A percentile compares a stretch with the other conserved stretches of the same genome.
phyloP scores from a whole-genome alignment of 1,284 basidiomycete genomes.

The Tylopilus orsonianus region DNA sequence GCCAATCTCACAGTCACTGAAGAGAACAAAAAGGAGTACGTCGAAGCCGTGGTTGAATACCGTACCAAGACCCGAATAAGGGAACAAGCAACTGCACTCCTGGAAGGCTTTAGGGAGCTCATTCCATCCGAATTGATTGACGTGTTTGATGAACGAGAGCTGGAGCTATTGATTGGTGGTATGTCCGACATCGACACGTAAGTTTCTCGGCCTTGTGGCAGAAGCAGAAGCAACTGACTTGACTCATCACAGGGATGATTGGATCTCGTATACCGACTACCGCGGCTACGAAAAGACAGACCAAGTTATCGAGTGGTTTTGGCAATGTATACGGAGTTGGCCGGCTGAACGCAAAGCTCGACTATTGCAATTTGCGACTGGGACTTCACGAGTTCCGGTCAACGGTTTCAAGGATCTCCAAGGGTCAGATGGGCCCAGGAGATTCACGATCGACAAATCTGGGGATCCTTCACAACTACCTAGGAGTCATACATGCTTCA shows the following conservation, averaged over 20 bases:
- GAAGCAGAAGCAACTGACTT: conserved; percentile 2
- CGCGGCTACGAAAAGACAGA: conserved; percentile 84
- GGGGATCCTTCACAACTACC: conserved; percentile 91
- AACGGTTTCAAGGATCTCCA: conserved; percentile 99
- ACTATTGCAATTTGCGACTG: conserved; percentile 94
- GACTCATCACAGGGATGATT: conserved; percentile 61
- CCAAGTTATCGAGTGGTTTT: conserved; percentile 99
- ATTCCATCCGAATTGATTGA: conserved; percentile 94
- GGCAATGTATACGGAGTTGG: conserved; percentile 97
- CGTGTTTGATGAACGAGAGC: conserved; percentile 97
- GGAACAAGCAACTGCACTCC: conserved; percentile 95
- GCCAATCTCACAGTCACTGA: conserved; percentile 87
- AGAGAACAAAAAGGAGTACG: conserved; percentile 99
- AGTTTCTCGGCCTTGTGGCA: conserved; percentile 30
- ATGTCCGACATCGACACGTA: conserved; percentile 98
- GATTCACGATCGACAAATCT: conserved; percentile 95
- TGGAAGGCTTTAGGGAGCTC: conserved; percentile 93
- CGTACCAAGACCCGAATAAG: conserved; percentile 91
- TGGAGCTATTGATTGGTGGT: conserved; percentile 95
- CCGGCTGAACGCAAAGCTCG: conserved; percentile 95
- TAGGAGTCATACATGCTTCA: conserved; percentile 91
- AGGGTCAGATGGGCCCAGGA: conserved; percentile 92
- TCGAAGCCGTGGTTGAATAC: conserved; percentile 92
- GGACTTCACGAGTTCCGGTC: conserved; percentile 95
- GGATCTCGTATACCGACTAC: conserved; percentile 86